Evolutionary conservation across 345 rosid genomes (phyloP), one percentile per base, ranked within the genome.

Genomic region (Pistacia vera): DNA sequence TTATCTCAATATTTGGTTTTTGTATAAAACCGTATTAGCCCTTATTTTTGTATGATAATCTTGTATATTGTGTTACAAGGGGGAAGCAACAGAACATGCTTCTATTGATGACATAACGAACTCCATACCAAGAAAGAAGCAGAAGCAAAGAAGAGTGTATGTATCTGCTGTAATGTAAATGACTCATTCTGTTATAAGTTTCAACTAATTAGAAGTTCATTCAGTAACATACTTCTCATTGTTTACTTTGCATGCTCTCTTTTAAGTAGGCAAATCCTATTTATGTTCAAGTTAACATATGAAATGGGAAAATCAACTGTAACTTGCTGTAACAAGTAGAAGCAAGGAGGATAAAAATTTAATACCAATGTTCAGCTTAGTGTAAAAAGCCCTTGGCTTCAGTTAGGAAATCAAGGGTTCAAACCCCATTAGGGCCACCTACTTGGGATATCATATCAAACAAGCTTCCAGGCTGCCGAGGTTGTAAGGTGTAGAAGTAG

Each of bases 101-200:
- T 51, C 17, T 70, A 70, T 78, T 82, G 89, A 75, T 59, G 79
- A 83, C 78, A 78, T 62, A 33, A 73, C 73, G 48, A 85, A 73
- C 71, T 68, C 76, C 66, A 54, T 46, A 75, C 80, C 77, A 18
- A 80, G 66, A 79, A 80, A 76, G 82, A 82, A 80, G 75, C 30
- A 18, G 55, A 92, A 90, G 79, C 85, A 83, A 76, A 87, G 85
- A 90, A 79, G 83, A 71, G 65, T 77, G 64, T 66, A 79, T 35
- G 68, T 51, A 65, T 25, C 75, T 75, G 74, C 79, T 71, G 72
- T 71, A 78, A 80, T 69, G 93, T 94, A 88, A 80, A 78, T 54
- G 78, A 57, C 54, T 66, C 17, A 33, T 66, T 65, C 63, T 75
- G 59, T 54, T 33, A 66, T 41, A 57, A 64, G 63, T 68, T 76